Evolutionary conservation across 176 grass and related monocot species (phyloP).

Genomic region (Paspalum notatum): DNA sequence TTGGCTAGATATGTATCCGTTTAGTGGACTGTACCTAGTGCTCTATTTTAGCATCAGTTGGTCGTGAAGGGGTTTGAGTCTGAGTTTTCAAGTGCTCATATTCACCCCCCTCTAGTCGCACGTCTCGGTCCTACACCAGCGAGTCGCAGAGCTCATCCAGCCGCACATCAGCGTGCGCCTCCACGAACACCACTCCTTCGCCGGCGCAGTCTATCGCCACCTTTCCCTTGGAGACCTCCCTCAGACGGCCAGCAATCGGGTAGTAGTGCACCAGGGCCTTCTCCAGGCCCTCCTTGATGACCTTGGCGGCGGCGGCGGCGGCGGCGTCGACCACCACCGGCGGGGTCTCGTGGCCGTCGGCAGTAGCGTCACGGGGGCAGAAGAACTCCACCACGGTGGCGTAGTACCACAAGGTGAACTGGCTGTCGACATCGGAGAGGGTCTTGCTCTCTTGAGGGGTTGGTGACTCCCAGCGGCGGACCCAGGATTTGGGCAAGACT

Average conservation of each 20-base stretch:
- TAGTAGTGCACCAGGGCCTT: not conserved
- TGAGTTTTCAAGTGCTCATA: too few relatives aligned
- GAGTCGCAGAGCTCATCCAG: not conserved
- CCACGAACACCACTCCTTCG: not conserved
- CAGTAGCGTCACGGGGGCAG: not conserved
- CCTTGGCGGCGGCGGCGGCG: too few relatives aligned
- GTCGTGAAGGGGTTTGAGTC: too few relatives aligned
- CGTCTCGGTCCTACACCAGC: too few relatives aligned
- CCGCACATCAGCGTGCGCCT: not conserved
- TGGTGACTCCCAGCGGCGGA: too few relatives aligned
- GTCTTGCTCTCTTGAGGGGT: constrained; percentile 7
- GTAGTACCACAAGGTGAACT: not conserved
- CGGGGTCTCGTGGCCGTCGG: not conserved
- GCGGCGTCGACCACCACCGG: not conserved
- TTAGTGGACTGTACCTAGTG: too few relatives aligned
- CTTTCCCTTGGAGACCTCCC: not conserved
- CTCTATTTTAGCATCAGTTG: too few relatives aligned
- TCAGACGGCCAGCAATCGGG: not conserved
- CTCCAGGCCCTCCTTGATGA: not conserved
- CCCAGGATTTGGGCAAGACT: too few relatives aligned
- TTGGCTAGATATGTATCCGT: too few relatives aligned
- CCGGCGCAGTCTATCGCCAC: not conserved
- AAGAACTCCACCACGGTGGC: constrained; percentile 10
- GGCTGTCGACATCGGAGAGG: constrained; percentile 23
- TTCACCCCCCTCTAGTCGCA: too few relatives aligned